phyloP scores from a whole-genome alignment of 768 basidiomycete species.

The Hygrophoropsis aurantiaca region DNA sequence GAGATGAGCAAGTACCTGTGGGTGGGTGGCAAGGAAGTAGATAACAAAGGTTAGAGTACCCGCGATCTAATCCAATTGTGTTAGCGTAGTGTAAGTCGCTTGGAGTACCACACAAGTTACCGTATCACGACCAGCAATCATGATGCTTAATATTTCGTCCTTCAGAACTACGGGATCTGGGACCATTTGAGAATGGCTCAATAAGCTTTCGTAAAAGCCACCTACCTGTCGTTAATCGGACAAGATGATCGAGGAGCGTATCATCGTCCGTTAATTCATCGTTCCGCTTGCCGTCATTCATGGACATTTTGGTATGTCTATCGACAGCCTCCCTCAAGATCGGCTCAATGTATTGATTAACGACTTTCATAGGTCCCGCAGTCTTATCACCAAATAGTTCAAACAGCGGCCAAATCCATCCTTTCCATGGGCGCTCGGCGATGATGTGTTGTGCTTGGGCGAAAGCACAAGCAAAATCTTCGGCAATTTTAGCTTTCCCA shows the following conservation, averaged over 20 bases:
- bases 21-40: constrained; percentile 53
- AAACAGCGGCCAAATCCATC: constrained; percentile 31
- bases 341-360: constrained; percentile 30
- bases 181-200: background rate
- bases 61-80: constrained; percentile 27
- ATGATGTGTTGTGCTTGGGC: constrained; percentile 23
- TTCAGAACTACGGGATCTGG: constrained; percentile 22
- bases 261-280: constrained; percentile 34
- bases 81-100: too few relatives aligned
- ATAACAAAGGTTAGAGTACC: constrained; percentile 34
- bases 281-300: background rate
- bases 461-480: constrained; percentile 24
- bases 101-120: constrained; percentile 11
- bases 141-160: constrained; percentile 26
- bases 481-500: constrained; percentile 5
- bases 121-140: constrained; percentile 45
- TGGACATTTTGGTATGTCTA: constrained; percentile 2
- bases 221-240: constrained; percentile 46
- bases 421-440: constrained; percentile 18
- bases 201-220: constrained; percentile 2
- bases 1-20: constrained; percentile 43
- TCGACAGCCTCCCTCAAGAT: constrained; percentile 26
- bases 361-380: constrained; percentile 26
- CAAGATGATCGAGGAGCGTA: constrained; percentile 45
- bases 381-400: constrained; percentile 30